A percentile compares a stretch with the other conserved stretches of the same genome.
Conservation (phyloP, 2,329 filamentous ascomycete genomes). For the Diaporthe aspalathi region DNA sequence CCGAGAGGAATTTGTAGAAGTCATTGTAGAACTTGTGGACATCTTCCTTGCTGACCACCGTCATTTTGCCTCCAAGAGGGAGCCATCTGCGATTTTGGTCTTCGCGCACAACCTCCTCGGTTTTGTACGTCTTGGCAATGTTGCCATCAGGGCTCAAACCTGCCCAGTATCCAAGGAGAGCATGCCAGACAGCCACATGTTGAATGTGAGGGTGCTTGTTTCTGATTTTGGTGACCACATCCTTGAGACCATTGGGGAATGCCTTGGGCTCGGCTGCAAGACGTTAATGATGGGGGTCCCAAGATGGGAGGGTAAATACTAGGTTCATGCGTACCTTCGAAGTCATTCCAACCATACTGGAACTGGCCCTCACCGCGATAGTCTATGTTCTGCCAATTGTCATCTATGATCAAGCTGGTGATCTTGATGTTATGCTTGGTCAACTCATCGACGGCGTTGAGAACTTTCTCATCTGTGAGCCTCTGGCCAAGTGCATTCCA, state of each 20-base stretch:
- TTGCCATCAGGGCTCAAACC: conserved; percentile 81
- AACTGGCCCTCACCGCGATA: conserved; percentile 62
- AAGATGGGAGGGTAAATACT: neutral
- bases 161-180: conserved; percentile 89
- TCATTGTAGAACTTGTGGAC: conserved; percentile 84
- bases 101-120: conserved; percentile 67
- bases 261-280: conserved; percentile 73
- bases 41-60: conserved; percentile 79
- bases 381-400: conserved; percentile 91
- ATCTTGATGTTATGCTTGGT: conserved; percentile 79
- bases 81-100: conserved; percentile 59
- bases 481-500: conserved; percentile 93
- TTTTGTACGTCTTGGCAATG: conserved; percentile 83
- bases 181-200: conserved; percentile 95
- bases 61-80: conserved; percentile 72
- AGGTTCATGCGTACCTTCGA: conserved; percentile 64
- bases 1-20: conserved; percentile 85
- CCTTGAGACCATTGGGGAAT: conserved; percentile 84
- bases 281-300: neutral
- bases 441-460: conserved; percentile 78
- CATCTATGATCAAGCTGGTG: conserved; percentile 91
- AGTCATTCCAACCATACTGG: conserved; percentile 78
- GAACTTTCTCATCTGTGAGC: conserved; percentile 83
- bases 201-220: conserved; percentile 76
- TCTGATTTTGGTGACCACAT: conserved; percentile 76